Base-by-base conservation (phyloP, 768 basidiomycete genomes). In the Omphalotus guepiniiformis region DNA sequence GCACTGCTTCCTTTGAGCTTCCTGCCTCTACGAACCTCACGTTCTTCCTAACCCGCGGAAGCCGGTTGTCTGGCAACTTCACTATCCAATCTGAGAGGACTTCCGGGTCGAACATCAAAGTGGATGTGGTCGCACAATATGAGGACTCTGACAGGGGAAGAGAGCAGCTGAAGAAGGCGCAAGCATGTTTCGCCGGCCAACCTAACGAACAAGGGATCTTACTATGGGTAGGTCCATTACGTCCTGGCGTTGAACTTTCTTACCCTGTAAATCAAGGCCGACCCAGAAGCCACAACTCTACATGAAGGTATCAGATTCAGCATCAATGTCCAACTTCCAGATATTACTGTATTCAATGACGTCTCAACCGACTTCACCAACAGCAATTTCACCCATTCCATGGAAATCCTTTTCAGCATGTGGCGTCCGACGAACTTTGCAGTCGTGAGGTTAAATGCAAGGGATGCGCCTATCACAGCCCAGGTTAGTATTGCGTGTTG, bases 271-370 rank as follows among this genome's bases (percentile, higher is more conserved):
- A n/a, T 39, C 38, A 11, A 22, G 21, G n/a, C n/a, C 11, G 38
- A 39, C 15, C 2, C 2, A 22, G 38, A 39, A 39, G 38, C 12
- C n/a, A 39, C n/a, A 11, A 1, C 12, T 12, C 12, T 19, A 12
- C 38, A 19, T 39, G 30, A n/a, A n/a, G n/a, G n/a, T n/a, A n/a
- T 32, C 30, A 32, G n/a, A n/a, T 39, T 39, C 38, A 39, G 19
- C 18, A 39, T 39, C 18, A 11, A 11, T 39, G 38, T 39, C 19
- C 38, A 39, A 9, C 38, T 39, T 22, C 38, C 38, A 11, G 38
- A 39, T 39, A 39, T 39, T 19, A 11, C 11, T 11, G 18, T 11
- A 39, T 39, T 39, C 38, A 9, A 22, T 12, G 38, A 39, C 21
- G 12, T 39, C 12, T n/a, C n/a, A 12, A 39, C 38, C 12, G 38